phyloP scores from a whole-genome alignment of 2,329 filamentous ascomycete genomes.

The Herpotrichia juniperi region DNA sequence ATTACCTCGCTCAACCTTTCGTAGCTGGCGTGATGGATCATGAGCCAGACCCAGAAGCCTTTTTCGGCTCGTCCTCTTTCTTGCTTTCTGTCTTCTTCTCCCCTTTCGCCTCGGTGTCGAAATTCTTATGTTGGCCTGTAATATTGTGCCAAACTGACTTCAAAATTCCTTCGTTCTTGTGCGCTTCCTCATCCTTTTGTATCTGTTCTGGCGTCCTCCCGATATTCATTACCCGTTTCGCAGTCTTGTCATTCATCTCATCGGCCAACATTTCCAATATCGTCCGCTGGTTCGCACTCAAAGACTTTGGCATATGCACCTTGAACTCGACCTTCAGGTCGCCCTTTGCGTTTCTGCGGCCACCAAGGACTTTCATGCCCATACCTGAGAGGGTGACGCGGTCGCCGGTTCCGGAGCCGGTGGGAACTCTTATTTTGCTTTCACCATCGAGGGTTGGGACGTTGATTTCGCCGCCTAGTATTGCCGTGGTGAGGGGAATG shows the following conservation, averaged over 20 bases:
- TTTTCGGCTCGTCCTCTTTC: conserved; percentile 33
- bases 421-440: conserved; percentile 88
- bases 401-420: conserved; percentile 91
- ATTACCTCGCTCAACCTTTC: neutral
- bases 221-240: conserved; percentile 91
- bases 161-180: conserved; percentile 87
- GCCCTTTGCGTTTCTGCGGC: conserved; percentile 70
- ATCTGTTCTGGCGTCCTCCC: conserved; percentile 50
- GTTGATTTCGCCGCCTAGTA: conserved; percentile 87
- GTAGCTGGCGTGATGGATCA: conserved; percentile 6
- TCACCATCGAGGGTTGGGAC: conserved; percentile 90
- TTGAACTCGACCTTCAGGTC: conserved; percentile 95
- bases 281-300: conserved; percentile 88
- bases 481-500: conserved; percentile 89
- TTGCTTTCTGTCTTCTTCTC: conserved; percentile 40
- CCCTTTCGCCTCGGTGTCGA: conserved; percentile 24
- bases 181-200: conserved; percentile 36
- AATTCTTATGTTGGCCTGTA: conserved; percentile 68
- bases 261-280: conserved; percentile 96
- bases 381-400: conserved; percentile 85
- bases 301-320: conserved; percentile 92
- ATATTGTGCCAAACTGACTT: conserved; percentile 93
- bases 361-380: conserved; percentile 86
- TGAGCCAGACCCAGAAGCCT: conserved; percentile 42
- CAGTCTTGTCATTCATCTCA: conserved; percentile 91